These are phyloP conservation scores for Buxus sempervirens DNA, from an alignment of 164 flowering plant species.

Conservation along the genomic window DNA sequence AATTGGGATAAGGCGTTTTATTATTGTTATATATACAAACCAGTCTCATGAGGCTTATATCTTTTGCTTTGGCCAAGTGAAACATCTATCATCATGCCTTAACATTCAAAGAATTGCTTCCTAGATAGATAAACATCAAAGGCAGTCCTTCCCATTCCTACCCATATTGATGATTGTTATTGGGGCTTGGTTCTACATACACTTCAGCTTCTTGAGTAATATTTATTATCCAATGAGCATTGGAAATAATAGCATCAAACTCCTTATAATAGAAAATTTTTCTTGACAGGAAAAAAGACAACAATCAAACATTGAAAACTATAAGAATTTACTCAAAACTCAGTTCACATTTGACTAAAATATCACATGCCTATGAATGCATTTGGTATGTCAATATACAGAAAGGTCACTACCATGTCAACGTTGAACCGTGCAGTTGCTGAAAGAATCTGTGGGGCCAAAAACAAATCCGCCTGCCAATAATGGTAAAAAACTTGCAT, in stretches of 20 bases:
- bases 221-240: background rate
- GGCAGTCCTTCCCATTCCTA: no score
- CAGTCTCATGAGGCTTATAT: no score
- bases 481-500: slow-evolving; percentile 4
- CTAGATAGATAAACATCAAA: no score
- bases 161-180: no score
- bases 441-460: slow-evolving; percentile 65
- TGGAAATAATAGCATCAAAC: background rate
- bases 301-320: background rate
- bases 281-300: background rate
- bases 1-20: no score
- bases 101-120: no score
- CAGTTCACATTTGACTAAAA: background rate
- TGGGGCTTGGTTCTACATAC: no score
- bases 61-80: no score
- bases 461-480: slow-evolving; percentile 74
- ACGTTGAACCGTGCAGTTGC: slow-evolving; percentile 49
- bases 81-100: no score
- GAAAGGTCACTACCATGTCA: slow-evolving; percentile 55
- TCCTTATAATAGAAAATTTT: background rate
- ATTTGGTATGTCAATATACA: background rate
- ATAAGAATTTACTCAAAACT: background rate
- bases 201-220: background rate
- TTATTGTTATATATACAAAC: no score
- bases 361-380: background rate